Conservation (phyloP, 371 early-diverging fungal genomes). For the Mycotypha africana region DNA sequence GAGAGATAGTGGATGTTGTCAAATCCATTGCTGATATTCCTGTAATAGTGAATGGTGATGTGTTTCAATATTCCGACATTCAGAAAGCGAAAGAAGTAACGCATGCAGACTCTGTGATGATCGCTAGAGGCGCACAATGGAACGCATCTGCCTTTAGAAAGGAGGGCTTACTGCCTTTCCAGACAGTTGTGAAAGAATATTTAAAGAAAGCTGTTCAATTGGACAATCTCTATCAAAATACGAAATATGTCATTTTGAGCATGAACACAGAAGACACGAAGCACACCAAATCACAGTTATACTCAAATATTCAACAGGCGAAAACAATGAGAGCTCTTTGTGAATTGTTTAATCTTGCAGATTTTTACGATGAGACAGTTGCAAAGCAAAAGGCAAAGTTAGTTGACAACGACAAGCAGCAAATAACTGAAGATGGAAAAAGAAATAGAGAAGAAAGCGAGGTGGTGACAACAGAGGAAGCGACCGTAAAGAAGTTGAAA, state of each 20-base stretch:
- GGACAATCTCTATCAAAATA: slow-evolving; percentile 75
- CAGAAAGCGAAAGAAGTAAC: slow-evolving; percentile 49
- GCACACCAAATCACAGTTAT: slow-evolving; percentile 43
- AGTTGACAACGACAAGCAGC: slow-evolving; percentile 3
- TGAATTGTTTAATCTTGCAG: slow-evolving; percentile 35
- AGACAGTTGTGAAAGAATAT: slow-evolving; percentile 59
- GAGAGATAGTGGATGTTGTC: slow-evolving; percentile 59
- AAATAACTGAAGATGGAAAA: not conserved
- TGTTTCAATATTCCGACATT: slow-evolving; percentile 61
- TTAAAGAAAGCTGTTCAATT: slow-evolving; percentile 58
- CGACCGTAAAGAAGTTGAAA: too few species aligned
- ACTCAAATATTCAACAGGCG: slow-evolving; percentile 38
- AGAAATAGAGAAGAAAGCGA: slow-evolving; percentile 12
- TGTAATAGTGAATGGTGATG: slow-evolving; percentile 92
- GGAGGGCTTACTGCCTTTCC: slow-evolving; percentile 50
- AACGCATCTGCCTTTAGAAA: slow-evolving; percentile 82
- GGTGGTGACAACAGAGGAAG: too few species aligned
- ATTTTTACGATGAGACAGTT: slow-evolving; percentile 27
- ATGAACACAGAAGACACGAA: slow-evolving; percentile 64
- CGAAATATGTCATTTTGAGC: slow-evolving; percentile 85
- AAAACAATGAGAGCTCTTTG: slow-evolving; percentile 49
- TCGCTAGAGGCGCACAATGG: slow-evolving; percentile 80
- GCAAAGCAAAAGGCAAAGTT: slow-evolving; percentile 20
- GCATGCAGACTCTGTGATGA: slow-evolving; percentile 71
- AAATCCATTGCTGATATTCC: slow-evolving; percentile 55